Percentiles rank a stretch among this genome's conserved stretches.
Conservation (phyloP, 345 rosid species). For the Eucalyptus cladocalyx region DNA sequence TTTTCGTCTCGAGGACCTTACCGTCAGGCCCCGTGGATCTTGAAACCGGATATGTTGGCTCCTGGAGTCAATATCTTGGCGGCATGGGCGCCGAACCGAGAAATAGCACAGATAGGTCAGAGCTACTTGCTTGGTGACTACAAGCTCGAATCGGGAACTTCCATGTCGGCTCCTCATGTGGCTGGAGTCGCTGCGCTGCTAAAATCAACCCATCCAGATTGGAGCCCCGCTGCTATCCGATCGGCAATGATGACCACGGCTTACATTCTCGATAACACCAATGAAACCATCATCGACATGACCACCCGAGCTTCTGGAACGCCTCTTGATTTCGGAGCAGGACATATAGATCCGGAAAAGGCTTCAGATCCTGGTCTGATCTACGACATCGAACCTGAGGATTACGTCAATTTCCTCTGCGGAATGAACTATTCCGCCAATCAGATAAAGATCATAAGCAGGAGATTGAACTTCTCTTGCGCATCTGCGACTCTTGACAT, state of each 20-base stretch:
- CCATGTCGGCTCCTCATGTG: slow-evolving; percentile 36
- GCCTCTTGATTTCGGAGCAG: slow-evolving; percentile 44
- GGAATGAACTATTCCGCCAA: slow-evolving; percentile 18
- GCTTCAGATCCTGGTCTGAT: slow-evolving; percentile 39
- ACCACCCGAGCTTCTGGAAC: slow-evolving; percentile 12
- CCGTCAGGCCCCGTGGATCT: slow-evolving; percentile 21
- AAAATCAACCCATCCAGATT: slow-evolving; percentile 18
- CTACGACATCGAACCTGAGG: slow-evolving; percentile 16
- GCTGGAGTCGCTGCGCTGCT: slow-evolving; percentile 31
- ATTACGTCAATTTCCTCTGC: slow-evolving; percentile 20
- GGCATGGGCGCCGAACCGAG: slow-evolving; percentile 33
- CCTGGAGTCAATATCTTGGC: slow-evolving; percentile 30
- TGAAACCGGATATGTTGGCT: slow-evolving; percentile 39
- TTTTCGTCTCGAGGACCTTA: slow-evolving; percentile 39
- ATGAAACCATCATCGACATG: slow-evolving; percentile 14
- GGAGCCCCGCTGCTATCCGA: slow-evolving; percentile 38
- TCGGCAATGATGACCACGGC: slow-evolving; percentile 50
- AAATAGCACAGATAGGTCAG: not conserved
- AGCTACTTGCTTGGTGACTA: slow-evolving; percentile 14
- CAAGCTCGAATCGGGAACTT: slow-evolving; percentile 21
- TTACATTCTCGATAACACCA: slow-evolving; percentile 1
- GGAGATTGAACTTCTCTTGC: slow-evolving; percentile 13
- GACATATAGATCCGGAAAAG: slow-evolving; percentile 26
- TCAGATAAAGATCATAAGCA: slow-evolving; percentile 13
- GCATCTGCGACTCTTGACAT: slow-evolving; percentile 16